Evolutionary conservation across 2,329 filamentous ascomycete genomes (phyloP), one percentile per base, ranked within the genome.

Genomic region (Neobulgaria alba): DNA sequence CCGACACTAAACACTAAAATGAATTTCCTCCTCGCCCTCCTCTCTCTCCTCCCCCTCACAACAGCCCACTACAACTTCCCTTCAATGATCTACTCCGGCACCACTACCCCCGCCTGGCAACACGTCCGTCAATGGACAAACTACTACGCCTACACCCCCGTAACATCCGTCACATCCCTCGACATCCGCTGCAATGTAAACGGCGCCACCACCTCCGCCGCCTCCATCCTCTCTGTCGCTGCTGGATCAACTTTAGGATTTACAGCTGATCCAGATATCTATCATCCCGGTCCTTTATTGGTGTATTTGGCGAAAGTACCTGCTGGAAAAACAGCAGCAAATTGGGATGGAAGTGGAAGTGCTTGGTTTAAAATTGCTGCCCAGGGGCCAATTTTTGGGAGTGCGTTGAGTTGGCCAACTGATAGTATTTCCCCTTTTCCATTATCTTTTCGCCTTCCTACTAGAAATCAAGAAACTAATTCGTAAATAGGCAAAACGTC

Each of bases 171-270:
- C 17, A 55, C 62, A 8, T 54, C 56, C 16, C 58, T 61, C 42
- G 61, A 65, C 42, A 63, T 66, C 46, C 62, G 64, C 43, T 65
- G 64, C 33, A 56, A 60, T 41, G 59, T 61, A 31, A 53, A 63
- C 35, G 63, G 58, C 17, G 55, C 48, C 9, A 43, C 45, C 4
- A 57, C 39, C 3, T 52, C 49, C 14, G 52, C 49, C 2, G 15
- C 48, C 4, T 17, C 36, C 5, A 57, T 44, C 10, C 35, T 49
- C 12, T 43, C 49, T 4, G 51, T 58, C 16, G 44, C 54, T n/a
- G 52, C 54, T n/a, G 54, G 54, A 1, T 38, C 39, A 2, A 48
- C 42, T 5, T 21, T 54, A 12, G 48, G 49, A 3, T 56, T 54
- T 16, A 47, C 43, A 8, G 52, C 40, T n/a, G 42, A 44, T 21